Evolutionary conservation across 179 eudicot species (phyloP).

Genomic region (Amaranthus tricolor): DNA sequence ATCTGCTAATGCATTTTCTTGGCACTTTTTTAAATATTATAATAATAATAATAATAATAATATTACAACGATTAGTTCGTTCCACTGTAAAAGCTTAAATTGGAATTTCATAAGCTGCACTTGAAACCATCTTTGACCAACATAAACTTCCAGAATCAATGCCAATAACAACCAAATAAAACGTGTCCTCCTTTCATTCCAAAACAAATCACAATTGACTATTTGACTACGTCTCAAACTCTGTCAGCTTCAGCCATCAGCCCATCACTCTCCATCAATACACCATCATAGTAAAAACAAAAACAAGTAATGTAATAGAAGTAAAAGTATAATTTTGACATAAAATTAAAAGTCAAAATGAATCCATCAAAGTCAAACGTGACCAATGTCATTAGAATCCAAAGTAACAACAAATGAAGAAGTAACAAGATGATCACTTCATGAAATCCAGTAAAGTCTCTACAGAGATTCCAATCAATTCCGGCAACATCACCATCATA

Average conservation of each 20-base stretch:
- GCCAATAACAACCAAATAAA: not conserved
- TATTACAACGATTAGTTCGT: no score
- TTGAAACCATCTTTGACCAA: not conserved
- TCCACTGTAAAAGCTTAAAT: no score
- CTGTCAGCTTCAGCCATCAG: not conserved
- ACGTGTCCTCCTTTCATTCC: not conserved
- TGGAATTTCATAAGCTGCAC: not conserved
- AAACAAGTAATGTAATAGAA: not conserved
- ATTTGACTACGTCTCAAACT: not conserved
- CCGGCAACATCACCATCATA: constrained; percentile 3
- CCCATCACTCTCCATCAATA: not conserved
- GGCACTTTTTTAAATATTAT: not conserved
- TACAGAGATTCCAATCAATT: not conserved
- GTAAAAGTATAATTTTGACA: not conserved
- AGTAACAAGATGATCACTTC: not conserved
- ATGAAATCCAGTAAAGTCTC: not conserved
- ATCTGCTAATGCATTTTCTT: not conserved
- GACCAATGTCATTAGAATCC: not conserved
- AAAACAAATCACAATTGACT: not conserved
- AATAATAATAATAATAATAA: no score
- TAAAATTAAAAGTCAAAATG: not conserved
- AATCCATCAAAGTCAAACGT: not conserved
- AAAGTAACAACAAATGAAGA: not conserved
- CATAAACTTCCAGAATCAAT: not conserved
- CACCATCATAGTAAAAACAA: not conserved